Base-by-base conservation (phyloP, 192 early-diverging fungal genomes). In the Radiomyces spectabilis region DNA sequence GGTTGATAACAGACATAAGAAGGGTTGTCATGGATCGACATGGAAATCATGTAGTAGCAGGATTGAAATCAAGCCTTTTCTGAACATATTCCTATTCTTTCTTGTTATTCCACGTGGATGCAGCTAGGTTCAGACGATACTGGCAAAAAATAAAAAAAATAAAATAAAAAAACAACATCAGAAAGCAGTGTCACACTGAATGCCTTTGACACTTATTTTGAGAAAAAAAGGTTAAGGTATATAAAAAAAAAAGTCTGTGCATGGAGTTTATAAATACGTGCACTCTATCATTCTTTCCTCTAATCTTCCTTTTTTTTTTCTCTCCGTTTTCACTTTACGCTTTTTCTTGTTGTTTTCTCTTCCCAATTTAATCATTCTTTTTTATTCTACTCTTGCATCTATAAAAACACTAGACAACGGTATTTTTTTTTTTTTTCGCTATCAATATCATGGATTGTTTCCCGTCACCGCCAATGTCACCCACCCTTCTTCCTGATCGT, bases 401-500 rank as follows among this genome's bases (percentile, higher is more conserved):
- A n/a, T 41, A 41, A 9, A 35, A 8, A 35, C 13, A 5, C 13
- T 19, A 15, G n/a, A 12, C 38, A 26, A 16, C 19, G 26, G 15
- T 26, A 15, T n/a, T 38, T 22, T 18, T 7, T 21, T 15, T 16
- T 43, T 22, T 10, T 5, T 30, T 7, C 7, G 24, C 0, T 29
- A 12, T 26, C 18, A 35, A 26, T 38, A 50, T 19, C n/a, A 46
- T 56, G 46, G 42, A 63, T 46, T 42, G 31, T 25, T 51, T 56
- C 2, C 57, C 51, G 21, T 59, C 53, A n/a, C 46, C 57, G 25
- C 45, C 57, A 26, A 37, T 35, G 25, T 55, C 57, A 38, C 64
- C 47, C 24, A 13, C 34, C n/a, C 7, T 41, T 43, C 27, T 46
- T 29, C 16, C 31, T 18, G 45, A 50, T 21, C 40, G 29, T 22